Percentiles rank a stretch among this genome's conserved stretches.
Conservation (phyloP, 768 basidiomycete genomes). For the Antrodiella citrinella region DNA sequence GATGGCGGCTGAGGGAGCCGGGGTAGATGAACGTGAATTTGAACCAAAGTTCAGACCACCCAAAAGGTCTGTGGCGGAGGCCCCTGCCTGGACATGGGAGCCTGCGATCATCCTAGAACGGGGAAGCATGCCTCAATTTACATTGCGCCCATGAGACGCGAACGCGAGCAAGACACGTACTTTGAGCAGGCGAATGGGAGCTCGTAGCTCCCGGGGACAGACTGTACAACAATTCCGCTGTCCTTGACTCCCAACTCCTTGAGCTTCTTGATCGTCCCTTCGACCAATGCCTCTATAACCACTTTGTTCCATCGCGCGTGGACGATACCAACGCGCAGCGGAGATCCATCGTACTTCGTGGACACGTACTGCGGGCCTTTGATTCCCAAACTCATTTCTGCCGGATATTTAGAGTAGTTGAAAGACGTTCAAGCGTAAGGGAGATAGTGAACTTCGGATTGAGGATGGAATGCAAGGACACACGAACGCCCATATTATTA, state of each 20-base stretch:
- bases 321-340: slow-evolving; percentile 82
- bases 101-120: slow-evolving; percentile 85
- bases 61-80: slow-evolving; percentile 75
- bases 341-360: slow-evolving; percentile 66
- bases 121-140: neutral
- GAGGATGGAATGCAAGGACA: neutral
- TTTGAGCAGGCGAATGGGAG: slow-evolving; percentile 78
- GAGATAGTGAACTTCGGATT: too few species aligned
- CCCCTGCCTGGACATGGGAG: slow-evolving; percentile 72
- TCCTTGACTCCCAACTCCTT: slow-evolving; percentile 83
- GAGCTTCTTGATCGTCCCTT: slow-evolving; percentile 73
- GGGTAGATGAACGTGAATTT: slow-evolving; percentile 39
- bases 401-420: too few species aligned
- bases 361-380: slow-evolving; percentile 67
- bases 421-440: too few species aligned
- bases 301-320: slow-evolving; percentile 93
- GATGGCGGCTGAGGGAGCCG: slow-evolving; percentile 23
- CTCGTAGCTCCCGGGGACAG: slow-evolving; percentile 93
- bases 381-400: slow-evolving; percentile 44
- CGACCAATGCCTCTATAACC: slow-evolving; percentile 79
- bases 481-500: neutral
- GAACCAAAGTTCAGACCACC: slow-evolving; percentile 48
- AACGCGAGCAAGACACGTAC: slow-evolving; percentile 36
- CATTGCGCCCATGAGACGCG: slow-evolving; percentile 1
- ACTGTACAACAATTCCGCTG: slow-evolving; percentile 82